Conservation (phyloP, 2,329 filamentous ascomycete species). For the Capronia epimyces region DNA sequence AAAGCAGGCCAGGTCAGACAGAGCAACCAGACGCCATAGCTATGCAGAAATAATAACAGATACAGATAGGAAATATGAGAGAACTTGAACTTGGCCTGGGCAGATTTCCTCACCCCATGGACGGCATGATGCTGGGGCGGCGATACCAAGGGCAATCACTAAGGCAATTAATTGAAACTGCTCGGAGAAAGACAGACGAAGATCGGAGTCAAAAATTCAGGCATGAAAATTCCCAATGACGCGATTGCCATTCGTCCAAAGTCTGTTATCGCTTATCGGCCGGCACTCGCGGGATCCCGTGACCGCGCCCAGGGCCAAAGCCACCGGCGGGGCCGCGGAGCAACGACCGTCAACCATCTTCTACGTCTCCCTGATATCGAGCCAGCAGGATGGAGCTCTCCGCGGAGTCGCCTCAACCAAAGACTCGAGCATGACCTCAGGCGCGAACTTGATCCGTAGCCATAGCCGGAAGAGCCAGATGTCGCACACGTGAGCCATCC, state of each 20-base stretch:
- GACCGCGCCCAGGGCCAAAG: too few relatives aligned
- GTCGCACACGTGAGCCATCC: too few relatives aligned
- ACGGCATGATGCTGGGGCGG: too few relatives aligned
- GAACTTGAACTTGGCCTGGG: constrained; percentile 8
- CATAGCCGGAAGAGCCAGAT: too few relatives aligned
- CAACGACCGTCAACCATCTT: not conserved
- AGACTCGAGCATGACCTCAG: too few relatives aligned
- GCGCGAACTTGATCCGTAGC: too few relatives aligned
- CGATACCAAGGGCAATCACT: too few relatives aligned
- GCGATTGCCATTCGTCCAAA: constrained; percentile 21
- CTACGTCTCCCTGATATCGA: not conserved
- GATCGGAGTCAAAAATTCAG: not conserved
- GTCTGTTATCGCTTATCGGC: constrained; percentile 23
- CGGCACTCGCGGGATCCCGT: constrained; percentile 2
- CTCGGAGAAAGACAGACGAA: constrained; percentile 1
- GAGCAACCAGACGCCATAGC: constrained; percentile 18
- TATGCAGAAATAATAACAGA: constrained; percentile 11
- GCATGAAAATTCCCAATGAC: constrained; percentile 21
- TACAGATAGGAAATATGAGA: constrained; percentile 10
- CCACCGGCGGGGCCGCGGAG: constrained; percentile 23
- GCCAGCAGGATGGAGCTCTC: too few relatives aligned
- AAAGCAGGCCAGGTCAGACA: not conserved
- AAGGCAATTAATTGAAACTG: too few relatives aligned
- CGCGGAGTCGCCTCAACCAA: too few relatives aligned
- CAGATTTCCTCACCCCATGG: constrained; percentile 8